Percentiles rank a stretch among this genome's conserved stretches.
phyloP scores from a whole-genome alignment of 2,329 filamentous ascomycete genomes.

The Penicillium sumatraense region DNA sequence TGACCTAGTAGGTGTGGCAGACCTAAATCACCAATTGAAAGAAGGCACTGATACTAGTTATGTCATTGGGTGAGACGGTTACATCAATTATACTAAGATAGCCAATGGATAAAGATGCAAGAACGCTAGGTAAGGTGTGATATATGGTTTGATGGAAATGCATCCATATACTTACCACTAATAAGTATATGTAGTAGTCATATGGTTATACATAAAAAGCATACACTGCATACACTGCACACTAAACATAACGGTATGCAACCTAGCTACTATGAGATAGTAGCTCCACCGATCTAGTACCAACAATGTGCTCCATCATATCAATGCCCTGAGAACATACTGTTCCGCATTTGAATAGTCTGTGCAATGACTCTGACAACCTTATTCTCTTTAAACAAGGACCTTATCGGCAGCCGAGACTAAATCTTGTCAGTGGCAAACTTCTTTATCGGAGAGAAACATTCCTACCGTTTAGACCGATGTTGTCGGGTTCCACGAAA shows the following conservation, averaged over 20 bases:
- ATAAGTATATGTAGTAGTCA: no score
- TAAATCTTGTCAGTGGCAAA: constrained; percentile 25
- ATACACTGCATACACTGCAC: neutral
- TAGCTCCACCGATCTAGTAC: neutral
- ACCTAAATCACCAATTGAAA: no score
- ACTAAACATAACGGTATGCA: no score
- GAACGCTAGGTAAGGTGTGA: no score
- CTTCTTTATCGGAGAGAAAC: constrained; percentile 1
- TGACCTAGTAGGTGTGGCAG: no score
- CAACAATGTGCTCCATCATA: neutral
- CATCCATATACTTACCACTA: no score
- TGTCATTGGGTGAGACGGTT: no score
- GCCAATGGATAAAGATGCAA: no score
- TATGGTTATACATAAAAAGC: no score
- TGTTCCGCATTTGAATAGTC: neutral
- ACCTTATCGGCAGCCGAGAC: constrained; percentile 57
- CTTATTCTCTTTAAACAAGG: constrained; percentile 38
- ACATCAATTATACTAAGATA: no score
- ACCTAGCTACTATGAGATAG: neutral
- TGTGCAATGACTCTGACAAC: neutral
- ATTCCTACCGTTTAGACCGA: constrained; percentile 71
- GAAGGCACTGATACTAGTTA: no score
- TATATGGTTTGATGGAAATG: no score
- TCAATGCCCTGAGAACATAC: neutral
- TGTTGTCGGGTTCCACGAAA: constrained; percentile 87